A percentile compares a stretch with the other conserved stretches of the same genome.
Evolutionary conservation across 2,329 filamentous ascomycete genomes (phyloP).

Genomic region (Sporothrix brasiliensis): DNA sequence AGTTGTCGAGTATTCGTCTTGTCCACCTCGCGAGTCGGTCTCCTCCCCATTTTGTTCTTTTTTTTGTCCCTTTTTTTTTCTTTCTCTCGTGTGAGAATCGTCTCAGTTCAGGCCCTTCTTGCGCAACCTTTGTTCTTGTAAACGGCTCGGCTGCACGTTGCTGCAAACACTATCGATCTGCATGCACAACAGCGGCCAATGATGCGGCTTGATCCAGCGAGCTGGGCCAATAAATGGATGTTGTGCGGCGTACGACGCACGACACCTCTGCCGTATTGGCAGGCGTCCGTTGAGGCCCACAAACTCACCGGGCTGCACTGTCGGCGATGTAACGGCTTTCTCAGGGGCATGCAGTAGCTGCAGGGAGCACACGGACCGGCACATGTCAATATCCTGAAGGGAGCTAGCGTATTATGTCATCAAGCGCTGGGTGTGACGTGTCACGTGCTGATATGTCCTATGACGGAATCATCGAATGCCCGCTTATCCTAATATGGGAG

Average conservation of each 20-base stretch:
- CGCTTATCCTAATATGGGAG: constrained; percentile 27
- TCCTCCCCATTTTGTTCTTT: background rate
- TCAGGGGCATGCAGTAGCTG: constrained; percentile 21
- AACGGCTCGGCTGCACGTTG: constrained; percentile 7
- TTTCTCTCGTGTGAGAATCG: no score
- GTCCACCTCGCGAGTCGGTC: background rate
- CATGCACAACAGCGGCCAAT: constrained; percentile 4
- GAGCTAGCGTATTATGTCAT: background rate
- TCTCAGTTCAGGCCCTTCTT: background rate
- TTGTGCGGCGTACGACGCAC: no score
- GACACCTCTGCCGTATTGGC: background rate
- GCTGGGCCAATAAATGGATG: background rate
- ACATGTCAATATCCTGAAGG: background rate
- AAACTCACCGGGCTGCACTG: background rate
- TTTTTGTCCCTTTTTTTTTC: background rate
- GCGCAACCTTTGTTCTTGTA: background rate
- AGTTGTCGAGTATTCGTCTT: background rate
- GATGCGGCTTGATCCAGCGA: constrained; percentile 9
- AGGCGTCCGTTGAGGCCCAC: background rate
- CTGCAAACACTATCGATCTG: constrained; percentile 25
- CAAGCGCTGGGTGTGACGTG: background rate
- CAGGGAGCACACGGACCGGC: background rate
- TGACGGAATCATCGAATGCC: constrained; percentile 25
- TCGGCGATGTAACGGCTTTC: constrained; percentile 9
- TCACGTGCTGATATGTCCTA: constrained; percentile 11